Base-by-base conservation (phyloP, 345 rosid species). In the Adansonia digitata region DNA sequence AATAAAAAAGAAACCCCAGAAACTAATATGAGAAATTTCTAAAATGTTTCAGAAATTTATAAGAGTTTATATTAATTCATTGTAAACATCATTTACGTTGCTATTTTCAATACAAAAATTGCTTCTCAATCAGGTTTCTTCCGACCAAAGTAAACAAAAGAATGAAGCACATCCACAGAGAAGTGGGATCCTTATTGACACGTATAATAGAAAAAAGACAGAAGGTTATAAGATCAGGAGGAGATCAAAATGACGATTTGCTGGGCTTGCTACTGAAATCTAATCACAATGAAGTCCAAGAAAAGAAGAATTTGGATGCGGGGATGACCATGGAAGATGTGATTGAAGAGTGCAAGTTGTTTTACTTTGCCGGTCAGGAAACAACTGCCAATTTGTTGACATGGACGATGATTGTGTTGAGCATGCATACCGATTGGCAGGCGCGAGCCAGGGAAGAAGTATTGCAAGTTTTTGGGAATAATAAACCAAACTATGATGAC, bases 401-500 rank as follows among this genome's bases (percentile, higher is more conserved):
- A 4, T 85, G 92, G 94, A 82, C 88, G 1, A 63, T 82, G 72
- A 52, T 88, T 34, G 68, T 88, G 26, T 69, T 90, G 22, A 73
- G 85, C 29, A 85, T 82, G 84, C 91, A 90, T 64, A 87, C 80
- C 0, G 80, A 78, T 7, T 88, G 91, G 94, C 94, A 88, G 77
- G 83, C 78, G 10, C 79, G 75, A 57, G 91, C 91, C 18, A 81
- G 88, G 57, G 78, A 85, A 46, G 91, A 87, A 80, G 88, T 87
- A 57, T 26, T 81, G 5, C 75, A 56, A 42, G 80, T 79, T 55
- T 84, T 81, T 69, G 82, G 85, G 8, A 75, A 53, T 0, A 34
- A 69, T 5, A 69, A 77, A 57, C 82, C 82, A 8, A 64, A 74
- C 53, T 78, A 43, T 34, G 82, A 81, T 61, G 81, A 68, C 35